Evolutionary conservation across 164 flowering plant species (phyloP).

Genomic region (Magnolia officinalis): DNA sequence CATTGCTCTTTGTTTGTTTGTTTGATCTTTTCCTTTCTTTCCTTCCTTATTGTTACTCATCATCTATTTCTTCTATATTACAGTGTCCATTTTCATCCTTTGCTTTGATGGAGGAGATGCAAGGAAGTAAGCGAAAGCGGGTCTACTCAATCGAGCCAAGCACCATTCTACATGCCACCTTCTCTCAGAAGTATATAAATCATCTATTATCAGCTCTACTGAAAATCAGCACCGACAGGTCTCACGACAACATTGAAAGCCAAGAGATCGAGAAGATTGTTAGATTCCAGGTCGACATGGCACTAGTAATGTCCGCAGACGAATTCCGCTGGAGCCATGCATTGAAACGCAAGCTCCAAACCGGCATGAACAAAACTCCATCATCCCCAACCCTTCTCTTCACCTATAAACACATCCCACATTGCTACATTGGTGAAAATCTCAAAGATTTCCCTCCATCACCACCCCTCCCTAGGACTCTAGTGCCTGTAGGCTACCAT

Average conservation of each 20-base stretch:
- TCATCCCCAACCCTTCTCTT: background rate
- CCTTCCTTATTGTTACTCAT: background rate
- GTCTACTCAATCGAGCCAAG: constrained; percentile 24
- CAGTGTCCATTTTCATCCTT: background rate
- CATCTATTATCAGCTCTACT: constrained; percentile 24
- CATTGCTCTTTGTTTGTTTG: too few relatives aligned
- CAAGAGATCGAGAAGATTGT: constrained; percentile 6
- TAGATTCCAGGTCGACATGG: background rate
- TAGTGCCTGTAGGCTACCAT: background rate
- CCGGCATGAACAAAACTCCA: background rate
- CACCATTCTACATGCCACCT: background rate
- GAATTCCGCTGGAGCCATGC: background rate
- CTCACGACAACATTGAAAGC: background rate
- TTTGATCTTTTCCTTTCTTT: background rate
- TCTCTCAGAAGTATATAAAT: constrained; percentile 25
- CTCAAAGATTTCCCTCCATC: background rate
- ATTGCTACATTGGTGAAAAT: background rate
- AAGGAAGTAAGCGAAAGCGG: constrained; percentile 20
- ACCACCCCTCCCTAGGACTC: constrained; percentile 8
- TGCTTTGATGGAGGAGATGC: constrained; percentile 14
- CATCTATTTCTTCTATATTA: background rate
- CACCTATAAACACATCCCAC: background rate
- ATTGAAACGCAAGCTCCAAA: background rate
- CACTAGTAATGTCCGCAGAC: background rate
- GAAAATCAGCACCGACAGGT: constrained; percentile 1